Evolutionary conservation across 2,329 filamentous ascomycete species (phyloP), one percentile per base, ranked within the genome.

Genomic region (Phyllachora maydis): DNA sequence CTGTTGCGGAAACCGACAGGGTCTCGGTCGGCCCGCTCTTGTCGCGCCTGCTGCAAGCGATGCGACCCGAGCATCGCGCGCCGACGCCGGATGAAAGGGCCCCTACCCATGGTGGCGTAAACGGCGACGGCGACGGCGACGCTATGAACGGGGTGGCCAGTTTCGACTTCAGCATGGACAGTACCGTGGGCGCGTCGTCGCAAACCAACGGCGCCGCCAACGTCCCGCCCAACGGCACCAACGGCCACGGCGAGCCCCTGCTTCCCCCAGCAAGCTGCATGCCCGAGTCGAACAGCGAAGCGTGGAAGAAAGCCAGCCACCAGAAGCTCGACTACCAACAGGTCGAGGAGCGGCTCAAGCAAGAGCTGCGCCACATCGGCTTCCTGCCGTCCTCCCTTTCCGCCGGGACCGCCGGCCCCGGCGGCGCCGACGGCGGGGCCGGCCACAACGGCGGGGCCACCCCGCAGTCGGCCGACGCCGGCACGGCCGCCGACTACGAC

Each of bases 301-400:
- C 66, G 5, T 88, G 79, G 70, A 85, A 81, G 46, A 77, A 79
- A 27, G 66, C 74, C 0, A 68, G 64, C 1, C 68, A 76, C 25
- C 60, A 61, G 2, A 82, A 79, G 35, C 58, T 90, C 5, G 83
- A 93, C 40, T 90, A 91, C 42, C 60, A 65, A 3, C 73, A 82
- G 39, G 66, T 93, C 11, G 88, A 98, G 37, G 78, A 92, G 40
- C 78, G 88, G 22, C 65, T 92, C 24, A 78, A 91, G 48, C 75
- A 82, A 38, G 88, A 98, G 42, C 63, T 98, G 11, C 71, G 76
- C 9, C 78, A 92, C 46, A 79, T 92, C 29, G 88, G 88, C 8
- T 77, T 98, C 37, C 56, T 95, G 10, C 68, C 76, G 52, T n/a
- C n/a, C n/a, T 32, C 39, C 6, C 36, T 35, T 3, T 37, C 39